Percentiles rank a stretch among this genome's conserved stretches.
Conservation (phyloP, 176 grass and related monocot species). For the Thalia dealbata region DNA sequence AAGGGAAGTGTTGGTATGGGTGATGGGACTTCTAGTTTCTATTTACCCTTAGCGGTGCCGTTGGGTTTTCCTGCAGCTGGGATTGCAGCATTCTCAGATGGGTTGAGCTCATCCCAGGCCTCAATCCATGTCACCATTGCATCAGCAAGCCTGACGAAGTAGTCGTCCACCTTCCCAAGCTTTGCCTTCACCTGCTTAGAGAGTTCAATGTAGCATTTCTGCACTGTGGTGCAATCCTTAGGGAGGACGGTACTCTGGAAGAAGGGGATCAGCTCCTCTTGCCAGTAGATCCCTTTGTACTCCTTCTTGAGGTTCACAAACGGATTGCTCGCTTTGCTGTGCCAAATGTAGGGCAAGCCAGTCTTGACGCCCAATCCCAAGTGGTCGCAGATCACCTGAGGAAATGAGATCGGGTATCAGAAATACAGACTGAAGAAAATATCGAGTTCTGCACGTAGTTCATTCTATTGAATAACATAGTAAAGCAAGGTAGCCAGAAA, state of each 20-base stretch:
- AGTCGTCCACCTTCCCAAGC: constrained; percentile 46
- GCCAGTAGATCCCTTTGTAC: constrained; percentile 63
- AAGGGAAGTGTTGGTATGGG: background rate
- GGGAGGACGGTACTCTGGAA: constrained; percentile 43
- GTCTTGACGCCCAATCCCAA: constrained; percentile 52
- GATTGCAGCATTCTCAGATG: constrained; percentile 18
- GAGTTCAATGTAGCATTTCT: constrained; percentile 50
- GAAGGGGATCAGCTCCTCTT: constrained; percentile 64
- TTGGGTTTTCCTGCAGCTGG: background rate
- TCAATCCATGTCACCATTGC: constrained; percentile 67
- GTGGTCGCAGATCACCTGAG: constrained; percentile 51
- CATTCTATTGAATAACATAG: background rate
- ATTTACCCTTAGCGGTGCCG: background rate
- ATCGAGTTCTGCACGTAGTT: background rate
- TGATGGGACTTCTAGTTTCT: background rate
- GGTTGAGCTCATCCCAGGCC: constrained; percentile 61
- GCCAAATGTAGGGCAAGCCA: constrained; percentile 60
- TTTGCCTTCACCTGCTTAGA: constrained; percentile 40
- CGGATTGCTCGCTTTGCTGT: constrained; percentile 63
- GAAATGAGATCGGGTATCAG: background rate
- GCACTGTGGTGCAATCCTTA: constrained; percentile 42
- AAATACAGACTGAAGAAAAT: background rate
- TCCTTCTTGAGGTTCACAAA: constrained; percentile 65
- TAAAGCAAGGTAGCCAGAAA: background rate
- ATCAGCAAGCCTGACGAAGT: constrained; percentile 62